These are phyloP conservation scores for Diplodia corticola DNA, from an alignment of 2,329 filamentous ascomycete genomes.

Conservation along the genomic window DNA sequence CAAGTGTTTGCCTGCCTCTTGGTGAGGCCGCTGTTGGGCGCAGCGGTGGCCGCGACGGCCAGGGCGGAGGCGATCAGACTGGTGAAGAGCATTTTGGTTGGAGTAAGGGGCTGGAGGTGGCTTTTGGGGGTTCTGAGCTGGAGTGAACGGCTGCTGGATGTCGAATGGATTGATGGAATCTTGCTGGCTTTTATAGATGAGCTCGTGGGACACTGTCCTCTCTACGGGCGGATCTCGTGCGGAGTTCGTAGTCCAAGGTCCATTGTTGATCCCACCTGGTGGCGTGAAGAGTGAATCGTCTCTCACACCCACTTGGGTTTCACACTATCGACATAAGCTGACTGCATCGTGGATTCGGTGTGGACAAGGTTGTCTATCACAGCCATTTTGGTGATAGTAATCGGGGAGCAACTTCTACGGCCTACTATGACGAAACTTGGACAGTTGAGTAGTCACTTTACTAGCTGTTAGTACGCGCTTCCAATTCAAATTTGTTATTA, in stretches of 20 bases:
- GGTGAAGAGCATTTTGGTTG: constrained; percentile 2
- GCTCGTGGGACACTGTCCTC: not conserved
- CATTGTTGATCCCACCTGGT: not conserved
- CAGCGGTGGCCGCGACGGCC: not conserved
- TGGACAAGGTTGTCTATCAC: not conserved
- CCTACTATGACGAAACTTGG: not conserved
- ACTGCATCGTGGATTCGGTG: not conserved
- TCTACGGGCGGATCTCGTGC: not conserved
- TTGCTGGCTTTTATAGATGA: not conserved
- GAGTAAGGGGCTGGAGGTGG: not conserved
- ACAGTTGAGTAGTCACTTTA: not conserved
- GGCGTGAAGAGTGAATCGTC: not conserved
- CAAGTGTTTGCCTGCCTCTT: not conserved
- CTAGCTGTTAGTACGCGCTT: not conserved
- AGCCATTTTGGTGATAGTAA: not conserved
- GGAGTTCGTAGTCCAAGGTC: not conserved
- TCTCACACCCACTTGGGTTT: not conserved
- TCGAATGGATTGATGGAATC: not conserved
- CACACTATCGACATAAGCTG: not conserved
- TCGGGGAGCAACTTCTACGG: not conserved
- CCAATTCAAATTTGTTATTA: no score
- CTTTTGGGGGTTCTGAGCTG: not conserved
- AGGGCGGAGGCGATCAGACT: not conserved
- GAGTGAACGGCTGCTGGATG: not conserved
- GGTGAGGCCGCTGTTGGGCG: not conserved